These are phyloP conservation scores for Xylariaceae sp. DNA, from an alignment of 2,329 filamentous ascomycete species.

Conservation along the genomic window DNA sequence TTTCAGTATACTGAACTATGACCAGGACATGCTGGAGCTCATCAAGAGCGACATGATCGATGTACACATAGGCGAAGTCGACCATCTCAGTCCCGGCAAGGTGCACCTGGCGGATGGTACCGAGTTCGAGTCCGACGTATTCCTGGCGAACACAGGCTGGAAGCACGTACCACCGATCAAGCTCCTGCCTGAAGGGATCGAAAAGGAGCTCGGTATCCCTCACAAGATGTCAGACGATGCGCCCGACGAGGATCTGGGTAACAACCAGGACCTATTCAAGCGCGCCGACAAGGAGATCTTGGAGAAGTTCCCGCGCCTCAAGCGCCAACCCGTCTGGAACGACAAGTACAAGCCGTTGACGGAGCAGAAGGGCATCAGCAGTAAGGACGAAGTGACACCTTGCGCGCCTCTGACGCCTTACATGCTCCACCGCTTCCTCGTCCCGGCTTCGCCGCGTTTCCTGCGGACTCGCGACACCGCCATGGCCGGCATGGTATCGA, in stretches of 20 bases:
- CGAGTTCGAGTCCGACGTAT: conserved; percentile 41
- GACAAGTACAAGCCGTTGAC: conserved; percentile 38
- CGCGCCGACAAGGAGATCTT: conserved; percentile 47
- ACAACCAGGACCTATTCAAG: conserved; percentile 35
- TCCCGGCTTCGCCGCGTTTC: conserved; percentile 36
- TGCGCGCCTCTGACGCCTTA: conserved; percentile 32
- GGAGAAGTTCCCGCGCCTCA: conserved; percentile 44
- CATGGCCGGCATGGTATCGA: conserved; percentile 44
- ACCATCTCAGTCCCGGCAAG: conserved; percentile 38
- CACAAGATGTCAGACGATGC: conserved; percentile 26
- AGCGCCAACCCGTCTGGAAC: conserved; percentile 39
- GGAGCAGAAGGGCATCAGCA: conserved; percentile 38
- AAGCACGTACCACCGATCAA: conserved; percentile 36
- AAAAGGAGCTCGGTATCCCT: conserved; percentile 44
- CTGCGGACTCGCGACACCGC: conserved; percentile 40
- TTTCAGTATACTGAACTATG: conserved; percentile 58
- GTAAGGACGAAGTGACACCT: conserved; percentile 23
- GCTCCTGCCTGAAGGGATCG: conserved; percentile 42
- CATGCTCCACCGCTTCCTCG: conserved; percentile 43
- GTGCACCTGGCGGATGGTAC: conserved; percentile 43
- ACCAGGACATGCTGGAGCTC: conserved; percentile 50
- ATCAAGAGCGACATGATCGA: conserved; percentile 48
- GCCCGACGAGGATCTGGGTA: conserved; percentile 31
- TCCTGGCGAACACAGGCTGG: conserved; percentile 57
- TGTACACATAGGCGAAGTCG: conserved; percentile 53